Evolutionary conservation across 768 basidiomycete genomes (phyloP), one percentile per base, ranked within the genome.

Genomic region (Piloderma croceum): DNA sequence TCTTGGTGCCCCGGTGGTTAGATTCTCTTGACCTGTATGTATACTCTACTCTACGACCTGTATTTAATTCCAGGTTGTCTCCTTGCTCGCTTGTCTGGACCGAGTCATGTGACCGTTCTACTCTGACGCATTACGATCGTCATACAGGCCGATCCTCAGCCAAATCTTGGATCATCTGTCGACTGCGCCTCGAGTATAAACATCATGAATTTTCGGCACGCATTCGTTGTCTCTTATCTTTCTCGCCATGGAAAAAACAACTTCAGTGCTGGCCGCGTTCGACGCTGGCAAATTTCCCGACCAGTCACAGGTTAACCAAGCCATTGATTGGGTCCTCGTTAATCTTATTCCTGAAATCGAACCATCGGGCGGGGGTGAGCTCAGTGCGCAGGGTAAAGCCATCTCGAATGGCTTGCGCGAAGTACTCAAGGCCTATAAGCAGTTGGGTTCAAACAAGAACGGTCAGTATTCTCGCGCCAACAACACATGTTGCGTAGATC

Each of bases 281-380:
- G 71, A 77, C 46, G 81, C 82, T 13, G 81, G 81, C 17, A 87
- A 87, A 53, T 63, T 84, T 4, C 84, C 84, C 13, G 69, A 68
- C 2, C 78, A 82, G 9, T 57, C 71, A 21, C 84, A 87, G 52
- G 48, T 75, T 27, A 68, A 68, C 44, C 52, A 53, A 0, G 67
- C 71, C 51, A 68, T 82, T 47, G 74, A 82, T 52, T 77, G 70
- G 68, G 51, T 76, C 34, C 73, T 77, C 29, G 52, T 66, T 10
- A 65, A 74, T 24, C 64, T 70, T 7, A 61, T 81, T 43, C 57
- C 76, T 6, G 64, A 69, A 29, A 58, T 69, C 18, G 67, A 77
- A 33, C 64, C 69, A 4, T 42, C 57, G 6, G 45, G 60, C 2
- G 56, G 60, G 4, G 65, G 59, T 12, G 65, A 68, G 34, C 72